phyloP scores from a whole-genome alignment of 257 asterid species.

The Nicotiana noctiflora region DNA sequence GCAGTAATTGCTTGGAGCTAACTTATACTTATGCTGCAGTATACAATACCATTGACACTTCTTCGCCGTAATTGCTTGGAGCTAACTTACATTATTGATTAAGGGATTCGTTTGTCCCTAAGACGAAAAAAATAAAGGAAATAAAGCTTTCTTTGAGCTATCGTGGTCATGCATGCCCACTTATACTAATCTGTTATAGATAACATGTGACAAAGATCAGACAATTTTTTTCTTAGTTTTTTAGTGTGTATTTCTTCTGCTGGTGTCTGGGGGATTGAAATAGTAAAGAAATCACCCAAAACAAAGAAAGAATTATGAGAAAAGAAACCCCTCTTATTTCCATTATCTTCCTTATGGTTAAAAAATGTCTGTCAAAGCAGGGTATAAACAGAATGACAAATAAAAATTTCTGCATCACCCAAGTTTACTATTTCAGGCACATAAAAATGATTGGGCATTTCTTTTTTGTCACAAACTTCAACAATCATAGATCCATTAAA shows the following conservation, averaged over 20 bases:
- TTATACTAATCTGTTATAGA: not conserved
- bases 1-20: not conserved
- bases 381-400: not conserved
- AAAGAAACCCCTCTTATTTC: not conserved
- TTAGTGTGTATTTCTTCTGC: no score
- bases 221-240: no score
- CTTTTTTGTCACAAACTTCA: not conserved
- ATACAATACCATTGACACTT: not conserved
- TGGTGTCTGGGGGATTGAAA: no score
- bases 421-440: not conserved
- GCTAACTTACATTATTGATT: not conserved
- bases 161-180: no score
- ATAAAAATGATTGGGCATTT: not conserved
- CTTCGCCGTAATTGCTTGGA: not conserved
- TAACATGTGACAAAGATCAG: not conserved
- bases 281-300: no score
- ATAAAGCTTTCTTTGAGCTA: not conserved
- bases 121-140: not conserved
- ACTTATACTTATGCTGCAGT: not conserved
- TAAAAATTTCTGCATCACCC: not conserved
- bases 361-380: not conserved
- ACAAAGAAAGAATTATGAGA: no score
- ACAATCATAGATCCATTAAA: not conserved
- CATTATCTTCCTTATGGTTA: not conserved
- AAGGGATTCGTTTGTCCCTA: not conserved